These are phyloP conservation scores for Codiaeum variegatum DNA, from an alignment of 441 rosid genomes.

Conservation along the genomic window DNA sequence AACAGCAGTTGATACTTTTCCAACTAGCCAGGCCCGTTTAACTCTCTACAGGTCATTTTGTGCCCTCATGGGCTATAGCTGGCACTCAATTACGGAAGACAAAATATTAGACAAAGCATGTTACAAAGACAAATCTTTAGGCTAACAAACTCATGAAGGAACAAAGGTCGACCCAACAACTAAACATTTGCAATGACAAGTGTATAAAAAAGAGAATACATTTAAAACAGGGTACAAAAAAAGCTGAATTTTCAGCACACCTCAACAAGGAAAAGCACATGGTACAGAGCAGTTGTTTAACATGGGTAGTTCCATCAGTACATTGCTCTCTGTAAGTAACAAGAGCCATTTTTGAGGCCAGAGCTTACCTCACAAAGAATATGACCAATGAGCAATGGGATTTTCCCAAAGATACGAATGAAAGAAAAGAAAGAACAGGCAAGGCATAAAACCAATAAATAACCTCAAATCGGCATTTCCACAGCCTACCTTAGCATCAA, in stretches of 20 bases:
- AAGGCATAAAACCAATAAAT: neutral
- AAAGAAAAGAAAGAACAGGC: slow-evolving; percentile 3
- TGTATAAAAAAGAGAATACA: neutral
- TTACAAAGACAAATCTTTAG: neutral
- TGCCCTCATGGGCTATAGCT: neutral
- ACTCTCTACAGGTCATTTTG: neutral
- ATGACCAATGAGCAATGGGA: neutral
- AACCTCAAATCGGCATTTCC: slow-evolving; percentile 10
- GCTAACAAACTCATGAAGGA: neutral
- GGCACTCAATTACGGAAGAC: neutral
- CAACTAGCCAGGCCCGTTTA: neutral
- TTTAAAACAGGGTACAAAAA: neutral
- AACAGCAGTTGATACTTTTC: neutral
- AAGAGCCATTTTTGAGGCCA: neutral
- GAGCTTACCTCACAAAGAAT: neutral
- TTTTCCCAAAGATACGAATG: neutral
- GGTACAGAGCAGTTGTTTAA: neutral
- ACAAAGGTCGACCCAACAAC: neutral
- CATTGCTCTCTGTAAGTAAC: neutral
- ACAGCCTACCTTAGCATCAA: slow-evolving; percentile 82
- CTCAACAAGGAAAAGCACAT: neutral
- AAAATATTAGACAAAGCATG: neutral
- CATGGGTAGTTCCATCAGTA: neutral
- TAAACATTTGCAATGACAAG: neutral
- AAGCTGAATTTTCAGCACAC: neutral